Base-by-base conservation (phyloP, 192 early-diverging fungal genomes). In the Podila epigama region DNA sequence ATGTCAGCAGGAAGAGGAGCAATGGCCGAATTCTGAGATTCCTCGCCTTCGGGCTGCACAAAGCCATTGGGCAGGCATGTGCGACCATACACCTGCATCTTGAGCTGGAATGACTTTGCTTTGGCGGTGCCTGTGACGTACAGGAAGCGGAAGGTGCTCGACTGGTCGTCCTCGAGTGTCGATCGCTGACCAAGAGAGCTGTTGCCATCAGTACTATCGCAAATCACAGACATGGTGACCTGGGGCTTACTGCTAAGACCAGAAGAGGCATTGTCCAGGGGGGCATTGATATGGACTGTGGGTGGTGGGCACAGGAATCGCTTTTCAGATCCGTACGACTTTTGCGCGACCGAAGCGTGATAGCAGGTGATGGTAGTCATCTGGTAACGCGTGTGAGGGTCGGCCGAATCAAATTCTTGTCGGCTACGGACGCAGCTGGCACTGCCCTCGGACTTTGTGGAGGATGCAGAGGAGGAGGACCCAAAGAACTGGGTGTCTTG, bases 291-390 rank as follows among this genome's bases (percentile, higher is more conserved):
- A 34, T 83, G 82, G 7, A 94, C 87, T 20, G 91, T 85, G 5
- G 92, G 92, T 18, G 92, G 91, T 41, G 92, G 91, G 52, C 91
- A 92, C 65, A 92, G 69, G 77, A 92, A 93, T 10, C 96, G 87
- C 79, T 96, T 97, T 69, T 97, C 96, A 64, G 87, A 87, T 27
- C 95, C 96, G 81, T 97, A 97, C 15, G 93, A 95, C 81, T 97
- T 97, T 84, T 97, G 96, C 9, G 92, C 95, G 5, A 95, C 94
- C 0, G 89, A 70, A 5, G 94, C 90, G 48, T 95, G 92, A 60
- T 89, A 86, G 68, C 94, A 91, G 20, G 90, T 86, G 34, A 97
- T 88, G 44, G 93, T 93, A 13, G 88, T 85, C 72, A 80, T 82
- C 34, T 63, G 68, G 36, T 51, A 37, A 35, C 44, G 39, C 31